phyloP scores from a whole-genome alignment of 2,329 filamentous ascomycete genomes.

The Apiospora kogelbergensis region DNA sequence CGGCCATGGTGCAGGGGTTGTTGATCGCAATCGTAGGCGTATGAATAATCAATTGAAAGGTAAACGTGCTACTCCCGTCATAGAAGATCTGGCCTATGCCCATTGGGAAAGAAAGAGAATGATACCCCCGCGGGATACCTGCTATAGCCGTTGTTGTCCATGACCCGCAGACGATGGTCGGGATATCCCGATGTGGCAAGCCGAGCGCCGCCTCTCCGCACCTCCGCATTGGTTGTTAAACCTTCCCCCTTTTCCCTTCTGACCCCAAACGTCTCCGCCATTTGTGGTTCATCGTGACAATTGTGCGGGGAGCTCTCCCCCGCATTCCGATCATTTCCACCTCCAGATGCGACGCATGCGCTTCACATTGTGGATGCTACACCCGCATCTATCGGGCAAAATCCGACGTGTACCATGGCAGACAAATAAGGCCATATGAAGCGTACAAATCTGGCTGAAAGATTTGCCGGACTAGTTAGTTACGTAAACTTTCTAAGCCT shows the following conservation, averaged over 20 bases:
- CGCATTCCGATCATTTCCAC: neutral
- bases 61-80: neutral
- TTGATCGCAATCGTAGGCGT: neutral
- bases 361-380: neutral
- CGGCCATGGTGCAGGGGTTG: neutral
- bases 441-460: too few relatives aligned
- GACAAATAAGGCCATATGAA: neutral
- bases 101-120: neutral
- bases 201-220: neutral
- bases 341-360: neutral
- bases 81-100: neutral
- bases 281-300: neutral
- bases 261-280: neutral
- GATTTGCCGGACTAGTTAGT: neutral
- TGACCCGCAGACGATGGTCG: neutral
- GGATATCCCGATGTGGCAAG: neutral
- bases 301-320: neutral
- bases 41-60: too few relatives aligned
- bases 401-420: neutral
- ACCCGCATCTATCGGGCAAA: neutral
- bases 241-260: neutral
- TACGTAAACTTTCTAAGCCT: neutral
- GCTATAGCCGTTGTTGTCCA: neutral
- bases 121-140: too few relatives aligned
- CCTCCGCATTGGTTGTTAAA: neutral